Evolutionary conservation across 2,329 filamentous ascomycete species (phyloP), one percentile per base, ranked within the genome.

Genomic region (Trichophyton equinum): DNA sequence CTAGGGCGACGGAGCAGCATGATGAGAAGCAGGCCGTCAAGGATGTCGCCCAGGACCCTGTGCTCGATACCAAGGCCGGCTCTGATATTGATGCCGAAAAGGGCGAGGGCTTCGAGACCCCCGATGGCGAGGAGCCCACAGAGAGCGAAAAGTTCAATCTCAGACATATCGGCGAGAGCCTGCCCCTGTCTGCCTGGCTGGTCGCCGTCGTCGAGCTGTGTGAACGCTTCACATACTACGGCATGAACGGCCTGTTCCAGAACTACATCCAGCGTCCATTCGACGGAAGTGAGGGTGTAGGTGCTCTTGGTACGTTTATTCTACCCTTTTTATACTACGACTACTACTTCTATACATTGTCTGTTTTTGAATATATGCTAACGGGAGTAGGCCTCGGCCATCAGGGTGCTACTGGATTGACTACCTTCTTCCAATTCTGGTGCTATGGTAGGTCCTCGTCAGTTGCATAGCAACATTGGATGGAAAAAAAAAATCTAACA

Each of bases 181-280:
- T 83, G 57, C 82, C 82, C 11, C 64, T 77, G 38, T 81, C 80
- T 0, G 81, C 81, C 59, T 83, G 79, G 73, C 73, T 83, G 59
- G 80, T 84, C 36, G 81, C 81, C 33, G 65, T 81, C 15, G 79
- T 84, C 53, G 82, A 83, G 66, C 70, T 83, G 57, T 74, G 76
- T 63, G 82, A 84, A 69, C 79, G 82, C 60, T 84, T 84, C 73
- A 79, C 81, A 61, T 83, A 79, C 74, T 82, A 82, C 63, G 79
- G 79, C 64, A 75, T 79, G 61, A 76, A 76, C 57, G 80, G 80
- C 61, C 68, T 81, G 42, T 82, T 82, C 70, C 80, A 82, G 65
- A 83, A 83, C 69, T 83, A 82, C 68, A 75, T 82, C 65, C 70
- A 76, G 60, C 72, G 69, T 61, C 73, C 74, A 30, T 65, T 73